phyloP scores from a whole-genome alignment of 2,329 filamentous ascomycete species.

The Pyricularia sp. region DNA sequence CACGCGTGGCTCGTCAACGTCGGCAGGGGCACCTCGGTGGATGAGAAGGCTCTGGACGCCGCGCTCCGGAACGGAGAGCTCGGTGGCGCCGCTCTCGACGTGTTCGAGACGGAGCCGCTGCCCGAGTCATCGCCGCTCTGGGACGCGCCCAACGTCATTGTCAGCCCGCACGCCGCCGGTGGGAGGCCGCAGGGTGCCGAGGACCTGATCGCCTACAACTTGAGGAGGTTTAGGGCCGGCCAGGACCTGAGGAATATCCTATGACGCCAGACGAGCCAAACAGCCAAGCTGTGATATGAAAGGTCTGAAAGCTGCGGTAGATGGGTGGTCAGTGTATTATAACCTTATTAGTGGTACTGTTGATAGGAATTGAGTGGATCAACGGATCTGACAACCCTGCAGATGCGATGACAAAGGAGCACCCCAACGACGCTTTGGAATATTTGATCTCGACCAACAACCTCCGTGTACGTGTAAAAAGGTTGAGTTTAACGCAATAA shows the following conservation, averaged over 20 bases:
- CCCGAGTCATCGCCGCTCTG: constrained; percentile 13
- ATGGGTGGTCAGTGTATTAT: background rate
- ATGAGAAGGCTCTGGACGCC: constrained; percentile 37
- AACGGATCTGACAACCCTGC: too few relatives aligned
- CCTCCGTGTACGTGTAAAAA: too few relatives aligned
- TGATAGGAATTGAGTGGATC: too few relatives aligned
- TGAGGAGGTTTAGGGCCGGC: constrained; percentile 48
- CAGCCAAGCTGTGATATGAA: background rate
- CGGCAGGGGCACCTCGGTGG: constrained; percentile 36
- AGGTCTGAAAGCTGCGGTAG: background rate
- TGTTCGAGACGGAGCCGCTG: constrained; percentile 25
- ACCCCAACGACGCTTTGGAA: too few relatives aligned
- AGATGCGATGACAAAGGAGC: too few relatives aligned
- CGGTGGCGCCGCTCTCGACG: constrained; percentile 40
- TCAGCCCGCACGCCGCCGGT: constrained; percentile 35
- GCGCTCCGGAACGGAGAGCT: constrained; percentile 32
- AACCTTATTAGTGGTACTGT: too few relatives aligned
- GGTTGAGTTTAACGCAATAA: too few relatives aligned
- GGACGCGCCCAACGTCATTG: constrained; percentile 14
- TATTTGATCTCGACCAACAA: too few relatives aligned
- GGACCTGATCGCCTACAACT: constrained; percentile 49
- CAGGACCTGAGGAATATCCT: constrained; percentile 46
- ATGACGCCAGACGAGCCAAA: background rate
- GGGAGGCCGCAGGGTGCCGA: constrained; percentile 52
- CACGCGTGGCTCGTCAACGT: constrained; percentile 34